Evolutionary conservation across 495 filamentous ascomycete species (phyloP).

Genomic region (Aspergillus bertholletiae): DNA sequence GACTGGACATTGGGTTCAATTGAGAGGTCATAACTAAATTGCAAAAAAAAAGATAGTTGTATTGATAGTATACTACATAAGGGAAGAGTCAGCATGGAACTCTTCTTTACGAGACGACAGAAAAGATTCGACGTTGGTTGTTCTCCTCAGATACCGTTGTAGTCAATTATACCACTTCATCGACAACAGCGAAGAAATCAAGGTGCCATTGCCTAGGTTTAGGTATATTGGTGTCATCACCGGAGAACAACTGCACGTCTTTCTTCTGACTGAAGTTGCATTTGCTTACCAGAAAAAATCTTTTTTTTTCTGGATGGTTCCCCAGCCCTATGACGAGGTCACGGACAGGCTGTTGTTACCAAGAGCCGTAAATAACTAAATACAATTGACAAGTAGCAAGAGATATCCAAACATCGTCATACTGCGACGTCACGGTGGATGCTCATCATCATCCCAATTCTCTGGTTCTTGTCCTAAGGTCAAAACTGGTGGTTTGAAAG

Average conservation of each 20-base stretch:
- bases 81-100: conserved; percentile 23
- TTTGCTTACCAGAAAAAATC: conserved; percentile 26
- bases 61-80: conserved; percentile 18
- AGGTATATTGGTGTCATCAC: conserved; percentile 45
- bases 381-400: conserved; percentile 10
- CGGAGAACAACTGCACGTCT: conserved; percentile 17
- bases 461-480: conserved; percentile 1
- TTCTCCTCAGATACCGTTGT: conserved; percentile 98
- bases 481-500: conserved; percentile 7
- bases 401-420: conserved; percentile 11
- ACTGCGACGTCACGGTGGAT: conserved; percentile 3
- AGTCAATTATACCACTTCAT: conserved; percentile 78
- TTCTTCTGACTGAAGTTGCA: conserved; percentile 10
- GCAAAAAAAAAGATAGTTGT: conserved; percentile 1
- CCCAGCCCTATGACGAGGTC: conserved; percentile 2
- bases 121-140: conserved; percentile 8
- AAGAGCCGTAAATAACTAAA: conserved; percentile 5
- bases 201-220: conserved; percentile 54
- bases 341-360: no score
- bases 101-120: conserved; percentile 17
- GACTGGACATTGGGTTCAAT: conserved; percentile 4
- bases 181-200: conserved; percentile 74
- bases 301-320: conserved; percentile 13
- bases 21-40: conserved; percentile 13
- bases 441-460: conserved; percentile 14